These are phyloP conservation scores for Ophiostoma piceae DNA, from an alignment of 2,329 filamentous ascomycete genomes.

Conservation along the genomic window DNA sequence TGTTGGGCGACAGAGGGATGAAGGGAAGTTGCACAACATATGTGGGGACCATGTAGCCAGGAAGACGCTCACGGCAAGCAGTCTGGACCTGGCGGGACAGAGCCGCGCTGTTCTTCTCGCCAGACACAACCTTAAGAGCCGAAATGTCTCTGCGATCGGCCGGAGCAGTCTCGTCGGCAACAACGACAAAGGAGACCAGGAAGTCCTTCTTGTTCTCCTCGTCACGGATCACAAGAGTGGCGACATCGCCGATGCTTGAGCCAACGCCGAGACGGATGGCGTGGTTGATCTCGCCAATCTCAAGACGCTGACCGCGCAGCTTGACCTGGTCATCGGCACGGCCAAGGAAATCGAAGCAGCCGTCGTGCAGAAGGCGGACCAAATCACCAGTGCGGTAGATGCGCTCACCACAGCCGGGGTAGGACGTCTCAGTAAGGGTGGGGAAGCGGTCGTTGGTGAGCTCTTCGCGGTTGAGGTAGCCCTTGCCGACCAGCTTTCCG, in stretches of 20 bases:
- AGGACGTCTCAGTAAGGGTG: slow-evolving; percentile 39
- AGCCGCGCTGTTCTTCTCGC: slow-evolving; percentile 26
- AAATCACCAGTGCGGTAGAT: slow-evolving; percentile 88
- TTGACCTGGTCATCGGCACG: slow-evolving; percentile 90
- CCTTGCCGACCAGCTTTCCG: slow-evolving; percentile 80
- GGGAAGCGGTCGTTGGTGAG: slow-evolving; percentile 75
- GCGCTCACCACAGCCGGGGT: slow-evolving; percentile 46
- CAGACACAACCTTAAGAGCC: neutral
- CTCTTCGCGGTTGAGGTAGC: slow-evolving; percentile 76
- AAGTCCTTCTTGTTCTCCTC: slow-evolving; percentile 75
- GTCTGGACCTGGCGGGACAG: slow-evolving; percentile 47
- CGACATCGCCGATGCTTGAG: slow-evolving; percentile 59
- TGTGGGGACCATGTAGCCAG: slow-evolving; percentile 86
- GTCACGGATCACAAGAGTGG: slow-evolving; percentile 66
- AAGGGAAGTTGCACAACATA: slow-evolving; percentile 67
- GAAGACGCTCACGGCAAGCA: slow-evolving; percentile 64
- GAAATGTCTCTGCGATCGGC: neutral
- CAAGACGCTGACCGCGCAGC: slow-evolving; percentile 78
- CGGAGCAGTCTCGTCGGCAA: neutral
- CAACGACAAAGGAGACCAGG: slow-evolving; percentile 68
- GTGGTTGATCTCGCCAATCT: slow-evolving; percentile 87
- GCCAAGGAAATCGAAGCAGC: slow-evolving; percentile 80
- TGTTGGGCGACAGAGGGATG: slow-evolving; percentile 80
- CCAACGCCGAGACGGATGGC: slow-evolving; percentile 59
- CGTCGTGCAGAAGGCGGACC: slow-evolving; percentile 73